Evolutionary conservation across 257 asterid genomes (phyloP), one percentile per base, ranked within the genome.

Genomic region (Ocimum tenuiflorum): DNA sequence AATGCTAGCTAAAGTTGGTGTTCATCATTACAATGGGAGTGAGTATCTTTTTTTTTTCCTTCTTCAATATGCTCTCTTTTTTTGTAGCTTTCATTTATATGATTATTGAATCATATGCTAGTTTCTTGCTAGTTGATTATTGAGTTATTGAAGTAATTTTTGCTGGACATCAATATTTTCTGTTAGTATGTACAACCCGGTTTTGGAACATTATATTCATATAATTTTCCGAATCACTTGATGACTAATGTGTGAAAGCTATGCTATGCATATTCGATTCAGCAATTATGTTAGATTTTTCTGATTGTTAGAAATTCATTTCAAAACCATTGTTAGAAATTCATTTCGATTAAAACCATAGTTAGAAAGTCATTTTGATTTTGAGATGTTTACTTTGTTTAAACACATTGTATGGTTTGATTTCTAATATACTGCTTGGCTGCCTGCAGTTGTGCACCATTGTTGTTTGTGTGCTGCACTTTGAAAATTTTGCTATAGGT

Each of bases 1-100:
- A 12, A 89, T 89, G 95, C 95, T 89, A 55, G 81, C 94, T 7
- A 89, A 87, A 77, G 83, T 89, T 69, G 94, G 88, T 13, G 96
- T 89, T 56, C 94, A 85, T 58, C 96, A 89, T 60, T 89, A 78
- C 78, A 85, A 67, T 67, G 95, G 95, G 72, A 85, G 94, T 87
- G 75, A 85, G 96, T 74, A 10, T 36, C 6, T 4, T 11, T 20
- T 3, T 59, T 46, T 6, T 13, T 6, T 10, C 22, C 11, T 0
- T 59, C 0, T 6, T 8, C n/a, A 7, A 12, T 52, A n/a, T n/a
- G n/a, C n/a, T n/a, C n/a, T n/a, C n/a, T n/a, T n/a, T n/a, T n/a
- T 3, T 38, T 38, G 39, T n/a, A 14, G 47, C 15, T 39, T 66
- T 23, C 6, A 5, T 12, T 14, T 5, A 14, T 36, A n/a, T 5